These are phyloP conservation scores for Hirsutella rhossiliensis DNA, from an alignment of 2,329 filamentous ascomycete species.

Conservation along the genomic window DNA sequence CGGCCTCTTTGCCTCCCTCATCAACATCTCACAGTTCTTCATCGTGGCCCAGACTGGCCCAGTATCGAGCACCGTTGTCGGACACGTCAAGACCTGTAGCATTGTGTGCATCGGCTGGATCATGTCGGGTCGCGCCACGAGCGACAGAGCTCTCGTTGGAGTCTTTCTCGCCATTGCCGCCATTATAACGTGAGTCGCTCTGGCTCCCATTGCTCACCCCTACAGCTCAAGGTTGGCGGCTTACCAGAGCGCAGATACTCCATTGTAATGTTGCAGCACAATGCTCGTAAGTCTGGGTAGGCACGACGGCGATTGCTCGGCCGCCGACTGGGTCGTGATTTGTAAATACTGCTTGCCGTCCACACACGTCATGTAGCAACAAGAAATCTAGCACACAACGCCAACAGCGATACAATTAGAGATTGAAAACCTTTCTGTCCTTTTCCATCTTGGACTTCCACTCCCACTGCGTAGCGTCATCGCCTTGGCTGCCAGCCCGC, in stretches of 20 bases:
- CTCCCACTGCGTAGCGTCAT: conserved; percentile 79
- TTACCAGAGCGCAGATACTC: conserved; percentile 27
- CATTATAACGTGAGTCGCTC: conserved; percentile 38
- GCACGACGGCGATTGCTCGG: not conserved
- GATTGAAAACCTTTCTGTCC: conserved; percentile 81
- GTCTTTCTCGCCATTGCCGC: conserved; percentile 44
- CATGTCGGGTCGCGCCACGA: conserved; percentile 39
- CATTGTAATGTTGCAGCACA: conserved; percentile 32
- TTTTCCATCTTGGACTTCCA: conserved; percentile 97
- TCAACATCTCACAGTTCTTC: conserved; percentile 54
- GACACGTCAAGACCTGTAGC: conserved; percentile 52
- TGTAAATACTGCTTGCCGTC: too few species aligned
- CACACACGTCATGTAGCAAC: not conserved
- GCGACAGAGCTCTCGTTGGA: conserved; percentile 42
- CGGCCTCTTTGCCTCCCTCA: conserved; percentile 48
- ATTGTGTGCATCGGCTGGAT: conserved; percentile 54
- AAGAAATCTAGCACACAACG: not conserved
- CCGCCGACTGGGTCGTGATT: too few species aligned
- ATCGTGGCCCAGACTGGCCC: conserved; percentile 50
- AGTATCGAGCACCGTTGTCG: conserved; percentile 53
- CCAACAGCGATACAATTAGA: conserved; percentile 34
- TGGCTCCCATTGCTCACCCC: conserved; percentile 25
- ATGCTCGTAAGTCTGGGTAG: conserved; percentile 9
- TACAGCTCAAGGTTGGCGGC: too few species aligned
- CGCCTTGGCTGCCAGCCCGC: conserved; percentile 52